These are phyloP conservation scores for Candida fluviatilis DNA, from an alignment of 805 yeast genomes.

Conservation along the genomic window DNA sequence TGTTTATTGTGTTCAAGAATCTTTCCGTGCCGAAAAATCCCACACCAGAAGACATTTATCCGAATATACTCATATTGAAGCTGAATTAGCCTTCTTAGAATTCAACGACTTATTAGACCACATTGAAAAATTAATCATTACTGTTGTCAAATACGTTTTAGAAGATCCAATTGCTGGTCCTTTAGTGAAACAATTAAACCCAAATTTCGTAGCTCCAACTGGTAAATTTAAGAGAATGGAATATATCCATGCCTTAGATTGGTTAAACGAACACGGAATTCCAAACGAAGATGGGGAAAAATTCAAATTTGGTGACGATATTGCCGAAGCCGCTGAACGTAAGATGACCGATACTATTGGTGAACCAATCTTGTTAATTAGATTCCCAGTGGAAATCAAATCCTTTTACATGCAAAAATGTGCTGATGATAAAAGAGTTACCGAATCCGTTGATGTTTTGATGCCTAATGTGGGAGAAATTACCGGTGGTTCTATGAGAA, in stretches of 20 bases:
- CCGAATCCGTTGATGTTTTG: constrained; percentile 96
- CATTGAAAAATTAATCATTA: constrained; percentile 73
- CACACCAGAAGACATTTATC: constrained; percentile 97
- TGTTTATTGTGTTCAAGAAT: constrained; percentile 95
- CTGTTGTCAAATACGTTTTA: constrained; percentile 67
- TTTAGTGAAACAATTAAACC: constrained; percentile 86
- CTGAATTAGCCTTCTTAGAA: constrained; percentile 81
- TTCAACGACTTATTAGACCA: constrained; percentile 86
- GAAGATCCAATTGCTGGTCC: constrained; percentile 94
- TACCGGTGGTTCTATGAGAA: constrained; percentile 99
- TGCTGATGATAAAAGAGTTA: constrained; percentile 84
- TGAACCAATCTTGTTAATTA: constrained; percentile 84
- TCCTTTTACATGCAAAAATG: constrained; percentile 97
- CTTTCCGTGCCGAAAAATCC: constrained; percentile 98
- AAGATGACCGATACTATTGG: constrained; percentile 95
- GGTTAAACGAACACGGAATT: constrained; percentile 95
- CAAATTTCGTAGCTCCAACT: constrained; percentile 76
- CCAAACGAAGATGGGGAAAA: constrained; percentile 91
- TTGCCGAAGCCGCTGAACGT: constrained; percentile 99
- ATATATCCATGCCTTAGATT: constrained; percentile 84
- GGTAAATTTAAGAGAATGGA: constrained; percentile 89
- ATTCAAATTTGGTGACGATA: constrained; percentile 97
- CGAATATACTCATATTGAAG: constrained; percentile 96
- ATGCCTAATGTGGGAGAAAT: constrained; percentile 99
- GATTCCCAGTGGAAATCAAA: constrained; percentile 96